Percentiles rank a stretch among this genome's conserved stretches.
Evolutionary conservation across 2,329 filamentous ascomycete genomes (phyloP).

Genomic region (Colletotrichum magnum): DNA sequence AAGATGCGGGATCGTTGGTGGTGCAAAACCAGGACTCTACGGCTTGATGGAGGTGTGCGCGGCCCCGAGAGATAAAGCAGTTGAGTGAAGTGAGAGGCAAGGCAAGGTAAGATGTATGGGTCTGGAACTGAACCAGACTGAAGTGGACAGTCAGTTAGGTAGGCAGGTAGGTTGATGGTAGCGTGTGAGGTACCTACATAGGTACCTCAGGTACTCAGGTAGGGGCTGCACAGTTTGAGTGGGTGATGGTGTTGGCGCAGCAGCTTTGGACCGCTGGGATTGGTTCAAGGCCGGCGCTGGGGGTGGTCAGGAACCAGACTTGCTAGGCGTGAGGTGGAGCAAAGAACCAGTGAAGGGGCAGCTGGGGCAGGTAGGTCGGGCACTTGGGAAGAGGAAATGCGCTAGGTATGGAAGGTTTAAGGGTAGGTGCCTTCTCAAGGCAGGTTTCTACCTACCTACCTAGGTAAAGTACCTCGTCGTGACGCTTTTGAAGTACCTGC

Average conservation of each 20-base stretch:
- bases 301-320: background rate
- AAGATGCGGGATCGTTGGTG: conserved; percentile 44
- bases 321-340: background rate
- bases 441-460: background rate
- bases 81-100: conserved; percentile 35
- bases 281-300: conserved; percentile 13
- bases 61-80: conserved; percentile 41
- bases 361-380: background rate
- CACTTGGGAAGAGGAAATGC: background rate
- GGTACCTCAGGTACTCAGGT: background rate
- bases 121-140: conserved; percentile 40
- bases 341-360: conserved; percentile 14
- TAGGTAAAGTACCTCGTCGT: background rate
- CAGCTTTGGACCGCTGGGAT: conserved; percentile 27
- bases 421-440: background rate
- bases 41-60: conserved; percentile 40
- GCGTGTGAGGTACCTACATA: conserved; percentile 5
- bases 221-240: conserved; percentile 23
- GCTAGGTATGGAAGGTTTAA: background rate
- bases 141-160: conserved; percentile 30
- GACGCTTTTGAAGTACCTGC: background rate
- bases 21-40: conserved; percentile 40
- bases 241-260: conserved; percentile 31
- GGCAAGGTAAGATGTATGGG: conserved; percentile 35
- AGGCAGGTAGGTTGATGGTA: background rate